These are phyloP conservation scores for Ambrosia trifida DNA, from an alignment of 129 eudicot genomes.

Conservation along the genomic window DNA sequence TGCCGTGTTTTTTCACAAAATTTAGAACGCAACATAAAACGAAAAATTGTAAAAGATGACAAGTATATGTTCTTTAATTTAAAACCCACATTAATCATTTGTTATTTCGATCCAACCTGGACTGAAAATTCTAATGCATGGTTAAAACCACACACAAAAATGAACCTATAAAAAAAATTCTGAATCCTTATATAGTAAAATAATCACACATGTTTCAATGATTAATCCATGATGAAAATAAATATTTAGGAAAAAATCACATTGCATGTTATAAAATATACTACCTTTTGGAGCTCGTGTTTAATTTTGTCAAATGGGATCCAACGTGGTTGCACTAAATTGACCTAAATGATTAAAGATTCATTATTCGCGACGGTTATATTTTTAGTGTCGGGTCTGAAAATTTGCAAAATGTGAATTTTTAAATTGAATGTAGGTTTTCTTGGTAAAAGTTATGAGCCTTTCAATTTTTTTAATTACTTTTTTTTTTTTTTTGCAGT, in stretches of 20 bases:
- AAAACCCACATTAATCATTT: too few species aligned
- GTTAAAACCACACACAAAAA: too few species aligned
- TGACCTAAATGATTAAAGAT: background rate
- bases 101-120: too few species aligned
- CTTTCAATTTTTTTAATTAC: too few species aligned
- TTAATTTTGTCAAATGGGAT: constrained; percentile 9
- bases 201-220: constrained; percentile 19
- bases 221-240: constrained; percentile 10
- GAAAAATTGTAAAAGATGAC: too few species aligned
- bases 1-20: too few species aligned
- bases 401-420: background rate
- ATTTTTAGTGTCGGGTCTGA: background rate
- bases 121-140: too few species aligned
- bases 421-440: too few species aligned
- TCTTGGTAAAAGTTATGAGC: background rate
- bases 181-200: background rate
- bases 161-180: too few species aligned
- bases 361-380: background rate
- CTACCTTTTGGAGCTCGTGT: constrained; percentile 1
- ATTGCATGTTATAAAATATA: constrained; percentile 23
- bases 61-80: too few species aligned
- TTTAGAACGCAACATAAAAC: too few species aligned
- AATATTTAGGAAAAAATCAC: constrained; percentile 2
- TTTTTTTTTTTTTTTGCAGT: too few species aligned
- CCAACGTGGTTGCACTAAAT: constrained; percentile 21